A percentile compares a stretch with the other conserved stretches of the same genome.
Conservation (phyloP, 2,329 filamentous ascomycete species). For the Thelonectria blattea region DNA sequence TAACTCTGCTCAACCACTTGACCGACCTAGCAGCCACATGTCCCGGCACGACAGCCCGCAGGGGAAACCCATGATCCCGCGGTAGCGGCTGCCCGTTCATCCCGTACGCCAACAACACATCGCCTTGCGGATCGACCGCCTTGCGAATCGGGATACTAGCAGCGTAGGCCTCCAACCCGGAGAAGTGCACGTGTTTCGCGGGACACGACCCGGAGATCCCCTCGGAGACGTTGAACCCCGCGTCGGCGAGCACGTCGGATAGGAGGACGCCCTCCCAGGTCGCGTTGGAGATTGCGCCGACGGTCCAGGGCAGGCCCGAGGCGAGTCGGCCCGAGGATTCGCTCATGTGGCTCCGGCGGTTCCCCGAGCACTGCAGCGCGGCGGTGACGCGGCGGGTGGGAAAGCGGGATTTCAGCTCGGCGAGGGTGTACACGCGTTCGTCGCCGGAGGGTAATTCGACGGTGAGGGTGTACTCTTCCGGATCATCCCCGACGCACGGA, state of each 20-base stretch:
- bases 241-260: constrained; percentile 61
- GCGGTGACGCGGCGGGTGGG: constrained; percentile 58
- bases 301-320: constrained; percentile 65
- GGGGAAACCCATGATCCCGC: constrained; percentile 69
- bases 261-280: constrained; percentile 64
- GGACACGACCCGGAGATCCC: constrained; percentile 46
- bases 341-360: constrained; percentile 66
- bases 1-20: constrained; percentile 72
- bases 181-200: constrained; percentile 61
- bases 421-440: constrained; percentile 57
- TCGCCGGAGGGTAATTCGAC: constrained; percentile 63
- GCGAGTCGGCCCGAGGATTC: constrained; percentile 50
- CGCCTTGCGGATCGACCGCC: constrained; percentile 63
- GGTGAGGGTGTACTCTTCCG: constrained; percentile 52
- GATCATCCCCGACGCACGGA: constrained; percentile 50
- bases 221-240: constrained; percentile 54
- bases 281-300: constrained; percentile 66
- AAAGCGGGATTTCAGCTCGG: constrained; percentile 60
- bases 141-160: constrained; percentile 66
- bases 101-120: constrained; percentile 69
- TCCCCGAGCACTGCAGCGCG: constrained; percentile 66
- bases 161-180: constrained; percentile 65
- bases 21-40: constrained; percentile 71
- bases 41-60: constrained; percentile 68
- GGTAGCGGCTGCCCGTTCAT: constrained; percentile 72